Evolutionary conservation across 1,139 yeast genomes (phyloP), one percentile per base, ranked within the genome.

Genomic region (Tardiomyces digboiensis): DNA sequence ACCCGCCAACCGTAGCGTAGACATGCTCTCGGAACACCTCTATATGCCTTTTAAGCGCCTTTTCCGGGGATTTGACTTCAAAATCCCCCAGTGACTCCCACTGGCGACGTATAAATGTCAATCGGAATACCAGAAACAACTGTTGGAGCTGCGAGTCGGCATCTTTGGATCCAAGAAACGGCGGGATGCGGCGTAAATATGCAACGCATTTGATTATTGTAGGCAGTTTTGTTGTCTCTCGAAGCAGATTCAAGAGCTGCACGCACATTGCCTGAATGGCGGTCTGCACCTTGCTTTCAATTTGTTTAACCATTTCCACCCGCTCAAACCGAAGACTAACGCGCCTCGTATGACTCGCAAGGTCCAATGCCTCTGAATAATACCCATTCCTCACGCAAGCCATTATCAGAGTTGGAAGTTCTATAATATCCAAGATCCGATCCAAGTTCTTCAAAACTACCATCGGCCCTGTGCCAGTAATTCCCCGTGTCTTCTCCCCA

Each of bases 321-420:
- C 75, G 75, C 2, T 87, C 86, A 60, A 82, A 89, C 46, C 94
- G 69, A 20, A 80, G 75, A 1, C 73, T 68, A 36, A 89, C 67
- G 42, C 94, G 72, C 49, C 80, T 75, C 0, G 84, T 77, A 56
- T 84, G 78, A 39, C 82, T 74, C 16, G 87, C 80, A 16, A 85
- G 75, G 52, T 86, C 95, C 33, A 89, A 72, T 6, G 96, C 88
- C 56, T 88, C 96, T 38, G 88, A 85, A 59, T 88, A 91, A 58
- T 85, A 85, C 0, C 96, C 96, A 44, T 84, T 83, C 43, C 78
- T 71, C 6, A 88, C 86, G 62, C 97, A 86, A n/a, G 89, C 78
- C 44, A 79, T 74, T 38, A 93, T 80, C 43, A 89, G 63, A 2
- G 93, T 74, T 0, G 97, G 97, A 26, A 91, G 67, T 57, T 87